Percentiles rank a stretch among this genome's conserved stretches.
Conservation (phyloP, 257 asterid species). For the Datura wrightii region DNA sequence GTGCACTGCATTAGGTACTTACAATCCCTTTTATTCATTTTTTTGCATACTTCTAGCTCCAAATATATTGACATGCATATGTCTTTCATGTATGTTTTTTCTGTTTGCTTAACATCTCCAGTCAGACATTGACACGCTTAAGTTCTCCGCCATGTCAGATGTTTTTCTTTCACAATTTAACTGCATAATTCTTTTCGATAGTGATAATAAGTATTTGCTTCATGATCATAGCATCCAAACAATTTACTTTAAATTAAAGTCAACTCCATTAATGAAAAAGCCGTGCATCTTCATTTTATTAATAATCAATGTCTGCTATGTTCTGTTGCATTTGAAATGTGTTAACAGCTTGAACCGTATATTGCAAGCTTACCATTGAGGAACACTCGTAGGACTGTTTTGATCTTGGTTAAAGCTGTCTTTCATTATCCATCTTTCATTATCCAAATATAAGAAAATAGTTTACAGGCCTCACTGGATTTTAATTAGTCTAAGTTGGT, state of each 20-base stretch:
- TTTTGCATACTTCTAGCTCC: conserved; percentile 15
- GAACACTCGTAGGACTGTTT: not conserved
- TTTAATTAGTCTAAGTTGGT: not conserved
- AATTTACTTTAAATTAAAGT: not conserved
- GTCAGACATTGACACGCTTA: not conserved
- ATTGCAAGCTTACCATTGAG: not conserved
- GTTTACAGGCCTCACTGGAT: not conserved
- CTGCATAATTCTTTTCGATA: not conserved
- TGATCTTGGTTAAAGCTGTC: not conserved
- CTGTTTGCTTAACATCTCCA: not conserved
- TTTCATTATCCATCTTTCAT: not conserved
- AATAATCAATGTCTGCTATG: not conserved
- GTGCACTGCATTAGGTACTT: conserved; percentile 87
- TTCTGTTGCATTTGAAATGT: conserved; percentile 9
- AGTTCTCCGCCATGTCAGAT: not conserved
- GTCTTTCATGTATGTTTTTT: not conserved
- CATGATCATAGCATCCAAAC: conserved; percentile 23
- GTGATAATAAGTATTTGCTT: not conserved
- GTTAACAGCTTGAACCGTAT: not conserved
- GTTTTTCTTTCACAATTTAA: not conserved
- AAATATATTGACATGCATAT: not conserved
- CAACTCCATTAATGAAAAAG: not conserved
- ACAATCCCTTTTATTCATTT: not conserved
- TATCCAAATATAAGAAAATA: not conserved
- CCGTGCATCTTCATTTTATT: not conserved